These are phyloP conservation scores for Aspergillus niger DNA, from an alignment of 2,329 filamentous ascomycete genomes.

Conservation along the genomic window DNA sequence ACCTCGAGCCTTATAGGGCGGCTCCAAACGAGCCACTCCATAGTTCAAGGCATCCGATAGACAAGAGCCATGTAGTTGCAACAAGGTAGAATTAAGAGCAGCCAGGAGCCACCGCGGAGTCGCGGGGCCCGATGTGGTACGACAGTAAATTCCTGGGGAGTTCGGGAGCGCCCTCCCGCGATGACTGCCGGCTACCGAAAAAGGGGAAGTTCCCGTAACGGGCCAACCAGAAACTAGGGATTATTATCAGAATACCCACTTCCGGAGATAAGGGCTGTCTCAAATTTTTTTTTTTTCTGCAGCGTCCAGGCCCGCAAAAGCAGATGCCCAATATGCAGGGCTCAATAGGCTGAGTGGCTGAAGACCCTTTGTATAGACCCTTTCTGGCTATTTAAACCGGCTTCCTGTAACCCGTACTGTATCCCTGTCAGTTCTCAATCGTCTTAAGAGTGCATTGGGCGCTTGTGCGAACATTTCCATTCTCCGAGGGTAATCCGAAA, in stretches of 20 bases:
- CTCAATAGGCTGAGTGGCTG: neutral
- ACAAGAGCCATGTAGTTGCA: neutral
- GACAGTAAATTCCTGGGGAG: neutral
- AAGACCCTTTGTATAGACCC: neutral
- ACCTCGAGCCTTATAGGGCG: neutral
- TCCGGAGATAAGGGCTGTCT: neutral
- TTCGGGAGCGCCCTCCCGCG: neutral
- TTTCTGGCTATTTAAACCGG: neutral
- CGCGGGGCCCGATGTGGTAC: neutral
- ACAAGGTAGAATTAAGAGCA: neutral
- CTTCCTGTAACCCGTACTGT: neutral
- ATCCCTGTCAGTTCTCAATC: neutral
- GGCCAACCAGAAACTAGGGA: neutral
- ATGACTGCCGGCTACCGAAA: neutral
- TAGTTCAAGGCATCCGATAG: neutral
- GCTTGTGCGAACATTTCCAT: too few species aligned
- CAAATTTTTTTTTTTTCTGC: conserved; percentile 2
- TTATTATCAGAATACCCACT: neutral
- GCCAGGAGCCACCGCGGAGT: neutral
- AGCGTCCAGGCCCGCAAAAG: neutral
- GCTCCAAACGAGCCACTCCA: neutral
- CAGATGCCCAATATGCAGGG: neutral
- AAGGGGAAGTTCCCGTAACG: neutral
- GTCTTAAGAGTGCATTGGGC: neutral
- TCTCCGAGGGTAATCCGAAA: neutral